Base-by-base conservation (phyloP, 1,284 basidiomycete genomes). In the Leccinum solheimii region DNA sequence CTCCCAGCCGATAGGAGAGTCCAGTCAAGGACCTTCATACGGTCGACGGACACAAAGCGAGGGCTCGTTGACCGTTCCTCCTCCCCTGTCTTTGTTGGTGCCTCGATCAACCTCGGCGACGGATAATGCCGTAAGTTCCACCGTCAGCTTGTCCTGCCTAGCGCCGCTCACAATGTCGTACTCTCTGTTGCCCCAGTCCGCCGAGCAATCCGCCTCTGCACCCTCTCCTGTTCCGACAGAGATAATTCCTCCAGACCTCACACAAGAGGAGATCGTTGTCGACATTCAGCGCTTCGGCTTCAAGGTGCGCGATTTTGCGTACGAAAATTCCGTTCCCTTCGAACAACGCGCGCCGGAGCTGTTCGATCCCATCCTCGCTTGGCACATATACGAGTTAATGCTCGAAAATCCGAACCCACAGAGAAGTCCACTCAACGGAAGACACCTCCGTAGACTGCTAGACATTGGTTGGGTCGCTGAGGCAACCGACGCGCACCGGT, bases 221-320 rank as follows among this genome's bases (percentile, higher is more conserved):
- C 72, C 76, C 1, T 80, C 79, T 1, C 78, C 78, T 10, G 75
- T 71, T 0, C 73, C 77, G 2, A 80, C 79, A 5, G 78, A 80
- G 61, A 78, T 80, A 26, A 68, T 77, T 40, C 68, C 76, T 21
- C 59, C 69, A 7, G 75, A 76, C 53, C 72, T 74, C 36, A 75
- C 74, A 2, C 69, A 72, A 38, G 69, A 74, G 49, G 76, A 77
- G 62, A 71, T 72, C 40, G 71, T 77, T 34, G 64, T 65, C 19
- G 73, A 71, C 14, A 73, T 75, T 21, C 72, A 74, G 60, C 67
- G 65, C 16, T 71, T 67, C 8, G 80, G 80, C 36, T 78, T 86
- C 69, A 84, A 82, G 72, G 77, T 84, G 36, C 79, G 79, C 65
- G 84, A 86, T 72, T 85, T 79, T 65, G 83, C 78, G 2, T 75